Evolutionary conservation across 1,284 basidiomycete genomes (phyloP), one percentile per base, ranked within the genome.

Genomic region (Wolfiporia cocos): DNA sequence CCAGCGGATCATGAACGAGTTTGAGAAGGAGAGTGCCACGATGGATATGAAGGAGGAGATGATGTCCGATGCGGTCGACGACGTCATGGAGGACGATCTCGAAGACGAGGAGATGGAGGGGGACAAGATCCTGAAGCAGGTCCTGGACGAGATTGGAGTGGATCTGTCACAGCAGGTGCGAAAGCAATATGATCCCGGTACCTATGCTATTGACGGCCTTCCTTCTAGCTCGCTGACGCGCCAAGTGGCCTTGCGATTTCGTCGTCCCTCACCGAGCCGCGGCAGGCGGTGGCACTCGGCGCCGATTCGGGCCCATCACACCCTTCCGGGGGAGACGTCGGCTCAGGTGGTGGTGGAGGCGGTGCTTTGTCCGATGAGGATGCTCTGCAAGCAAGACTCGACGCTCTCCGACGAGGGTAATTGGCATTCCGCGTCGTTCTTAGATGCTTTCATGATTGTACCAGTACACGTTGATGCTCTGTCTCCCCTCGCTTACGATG

Each of bases 11-110:
- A 93, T 99, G 87, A 89, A 86, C 54, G 95, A 99, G 37, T 99
- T 99, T 54, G 95, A 99, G 69, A 87, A 85, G 57, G 96, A 99
- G 67, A 95, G 86, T 50, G 83, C 88, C 9, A 90, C 87, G 62
- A 99, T 99, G 96, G 95, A 99, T 65, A 99, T 99, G 96, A 99
- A 98, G 67, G 96, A 98, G 67, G 95, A 97, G 64, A 96, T 99
- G 88, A 99, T 99, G 95, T 91, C 87, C 29, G 96, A 99, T 49
- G 89, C 94, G 1, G 88, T 99, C 7, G 96, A 99, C 66, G 95
- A 97, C 58, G 94, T 93, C 29, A 98, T 99, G 92, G 93, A 96
- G 56, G 89, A 91, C 38, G 91, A 92, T 18, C 71, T 70, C 29
- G 92, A 93, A 51, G 94, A 94, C 40, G 94, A 96, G 64, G 94